Base-by-base conservation (phyloP, 441 rosid genomes). In the Adansonia madagascariensis region DNA sequence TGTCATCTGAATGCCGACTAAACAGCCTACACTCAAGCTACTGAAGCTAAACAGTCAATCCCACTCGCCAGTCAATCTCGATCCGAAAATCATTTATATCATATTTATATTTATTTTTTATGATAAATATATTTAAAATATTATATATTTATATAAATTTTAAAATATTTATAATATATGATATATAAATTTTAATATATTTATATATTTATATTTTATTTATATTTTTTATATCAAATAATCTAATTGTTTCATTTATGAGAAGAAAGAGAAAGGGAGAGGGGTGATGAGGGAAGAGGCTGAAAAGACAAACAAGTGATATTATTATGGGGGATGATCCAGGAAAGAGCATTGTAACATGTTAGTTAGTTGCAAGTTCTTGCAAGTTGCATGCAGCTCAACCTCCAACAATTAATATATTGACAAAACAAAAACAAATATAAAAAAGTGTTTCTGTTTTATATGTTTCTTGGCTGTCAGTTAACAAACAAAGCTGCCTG, bases 41-140 rank as follows among this genome's bases (percentile, higher is more conserved):
- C 63, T 66, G 73, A 31, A 67, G 84, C 80, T 80, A 82, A 78
- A 27, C 59, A 80, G 82, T 59, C 9, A 27, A 17, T 82, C 31
- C 31, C 31, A 27, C 31, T 27, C 27, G 1, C 1, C 27, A 24
- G 27, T 24, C 1, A 0, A 24, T 24, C 27, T 24, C 0, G 27
- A 24, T 24, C 27, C 27, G 1, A 27, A 27, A 27, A 27, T 27
- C 31, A 27, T 27, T 27, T 27, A 27, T 27, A 27, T 27, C 31
- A 27, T 27, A 27, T 27, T 27, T 27, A 27, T 27, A 27, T n/a
- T 27, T 27, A 27, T 27, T 0, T 27, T 27, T 27, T 27, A 27
- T 27, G 1, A 27, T 27, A 27, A 27, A 27, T 27, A 27, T 27
- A 27, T 27, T 27, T 27, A 27, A 27, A 27, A 27, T 27, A 27